Evolutionary conservation across 352 stramenopile genomes (phyloP), one percentile per base, ranked within the genome.

Genomic region (Phytophthora palmivora): DNA sequence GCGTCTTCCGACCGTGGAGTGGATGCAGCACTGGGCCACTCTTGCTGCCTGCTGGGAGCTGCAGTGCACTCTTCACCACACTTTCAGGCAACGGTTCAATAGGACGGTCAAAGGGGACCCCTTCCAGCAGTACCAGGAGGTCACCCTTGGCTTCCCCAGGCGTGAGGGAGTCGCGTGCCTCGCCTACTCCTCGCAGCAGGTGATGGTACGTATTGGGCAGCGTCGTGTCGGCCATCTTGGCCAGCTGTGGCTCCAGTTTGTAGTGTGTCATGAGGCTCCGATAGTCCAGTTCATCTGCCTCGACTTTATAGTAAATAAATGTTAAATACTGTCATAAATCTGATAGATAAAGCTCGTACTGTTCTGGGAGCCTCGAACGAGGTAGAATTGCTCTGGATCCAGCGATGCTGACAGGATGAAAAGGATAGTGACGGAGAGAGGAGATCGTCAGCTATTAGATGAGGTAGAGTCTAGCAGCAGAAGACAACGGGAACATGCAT

Each of bases 31-130:
- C 69, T 1, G 79, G 79, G 7, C 82, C 80, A 8, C 51, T 74
- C 65, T 91, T 91, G 45, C 67, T 89, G 18, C 78, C 72, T 2
- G 80, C 57, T 0, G 83, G 84, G 15, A 94, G 66, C 52, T 92
- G 83, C 16, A 92, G 61, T 6, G 79, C 84, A 39, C 73, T 89
- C 56, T 92, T 89, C 16, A 94, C 69, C 14, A 92, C 58, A 50
- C 68, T 87, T 56, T 92, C 82, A 2, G 86, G 74, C 15, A 94
- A 60, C 16, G 76, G 78, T 50, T 94, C 84, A 46, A 94, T 92
- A 2, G 86, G 86, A 5, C 86, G 80, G 46, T 92, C 86, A 28
- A 94, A 94, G 1, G 86, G 84, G 3, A 91, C 82, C 19, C 84
- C 84, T 19, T 92, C 68, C 15, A 93, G 49, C 34, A 93, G 69